Evolutionary conservation across 257 asterid species (phyloP).

Genomic region (Solanum dulcamara): DNA sequence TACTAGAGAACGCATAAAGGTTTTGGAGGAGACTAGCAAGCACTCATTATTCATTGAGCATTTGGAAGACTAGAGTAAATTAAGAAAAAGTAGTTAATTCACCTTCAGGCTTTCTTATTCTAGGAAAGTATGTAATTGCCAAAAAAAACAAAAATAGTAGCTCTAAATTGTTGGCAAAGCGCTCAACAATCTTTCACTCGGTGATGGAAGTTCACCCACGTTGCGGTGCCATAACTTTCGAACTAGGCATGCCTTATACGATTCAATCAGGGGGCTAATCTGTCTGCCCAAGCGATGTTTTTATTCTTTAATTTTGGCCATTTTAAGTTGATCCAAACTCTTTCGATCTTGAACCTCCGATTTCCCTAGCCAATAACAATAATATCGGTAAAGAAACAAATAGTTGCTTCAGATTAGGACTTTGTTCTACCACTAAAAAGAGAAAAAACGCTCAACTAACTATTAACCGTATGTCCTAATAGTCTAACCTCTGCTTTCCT

Average conservation of each 20-base stretch:
- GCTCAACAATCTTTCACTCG: neutral
- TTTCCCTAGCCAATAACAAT: neutral
- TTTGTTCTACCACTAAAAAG: accelerated
- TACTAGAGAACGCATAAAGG: neutral
- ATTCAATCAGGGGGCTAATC: too few species aligned
- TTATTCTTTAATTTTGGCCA: neutral
- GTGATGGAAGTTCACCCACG: neutral
- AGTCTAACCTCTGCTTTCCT: accelerated
- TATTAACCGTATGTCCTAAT: neutral
- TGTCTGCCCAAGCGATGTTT: too few species aligned
- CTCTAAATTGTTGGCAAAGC: neutral
- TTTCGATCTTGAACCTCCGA: neutral
- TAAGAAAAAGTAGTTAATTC: too few species aligned
- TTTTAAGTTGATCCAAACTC: neutral
- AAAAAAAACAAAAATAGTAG: too few species aligned
- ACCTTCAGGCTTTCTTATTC: neutral
- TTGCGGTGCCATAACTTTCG: too few species aligned
- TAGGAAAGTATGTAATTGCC: too few species aligned
- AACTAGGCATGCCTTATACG: too few species aligned
- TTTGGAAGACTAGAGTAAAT: neutral
- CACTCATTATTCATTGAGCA: neutral
- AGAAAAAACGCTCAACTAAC: accelerated
- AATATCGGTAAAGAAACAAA: neutral
- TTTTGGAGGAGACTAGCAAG: neutral
- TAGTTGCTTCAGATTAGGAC: neutral